These are phyloP conservation scores for Dispira simplex DNA, from an alignment of 192 early-diverging fungal genomes.

Conservation along the genomic window DNA sequence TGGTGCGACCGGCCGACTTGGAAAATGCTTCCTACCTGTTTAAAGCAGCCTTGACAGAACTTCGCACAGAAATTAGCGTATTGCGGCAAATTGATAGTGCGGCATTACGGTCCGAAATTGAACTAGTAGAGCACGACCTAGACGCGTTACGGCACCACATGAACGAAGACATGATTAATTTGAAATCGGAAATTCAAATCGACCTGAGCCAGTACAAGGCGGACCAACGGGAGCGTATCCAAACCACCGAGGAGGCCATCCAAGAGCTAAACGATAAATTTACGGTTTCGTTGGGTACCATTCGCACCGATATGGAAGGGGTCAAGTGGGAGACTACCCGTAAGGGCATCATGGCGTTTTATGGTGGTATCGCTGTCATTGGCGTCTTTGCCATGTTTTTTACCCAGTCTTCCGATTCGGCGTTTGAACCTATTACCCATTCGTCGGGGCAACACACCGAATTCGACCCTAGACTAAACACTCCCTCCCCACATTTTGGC, in stretches of 20 bases:
- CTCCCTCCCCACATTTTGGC: too few species aligned
- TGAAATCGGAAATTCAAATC: constrained; percentile 76
- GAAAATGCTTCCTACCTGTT: constrained; percentile 79
- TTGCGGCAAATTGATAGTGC: constrained; percentile 62
- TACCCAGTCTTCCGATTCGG: not conserved
- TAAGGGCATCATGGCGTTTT: constrained; percentile 35
- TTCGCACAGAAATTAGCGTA: constrained; percentile 59
- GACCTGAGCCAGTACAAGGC: constrained; percentile 84
- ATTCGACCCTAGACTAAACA: too few species aligned
- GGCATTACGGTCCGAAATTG: constrained; percentile 36
- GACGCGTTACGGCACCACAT: constrained; percentile 57
- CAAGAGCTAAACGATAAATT: constrained; percentile 78
- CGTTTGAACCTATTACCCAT: too few species aligned
- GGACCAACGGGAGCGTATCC: constrained; percentile 64
- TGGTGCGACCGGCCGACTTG: constrained; percentile 58
- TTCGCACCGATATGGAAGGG: constrained; percentile 80
- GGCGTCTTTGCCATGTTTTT: not conserved
- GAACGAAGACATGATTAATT: constrained; percentile 55
- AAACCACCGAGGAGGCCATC: constrained; percentile 57
- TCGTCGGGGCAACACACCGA: too few species aligned
- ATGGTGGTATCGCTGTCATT: not conserved
- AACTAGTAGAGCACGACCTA: constrained; percentile 59
- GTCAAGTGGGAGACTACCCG: constrained; percentile 73
- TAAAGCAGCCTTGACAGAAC: constrained; percentile 68
- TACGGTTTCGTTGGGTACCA: constrained; percentile 60